Evolutionary conservation across 2,329 filamentous ascomycete genomes (phyloP).

Genomic region (Neofusicoccum kwambonambiense): DNA sequence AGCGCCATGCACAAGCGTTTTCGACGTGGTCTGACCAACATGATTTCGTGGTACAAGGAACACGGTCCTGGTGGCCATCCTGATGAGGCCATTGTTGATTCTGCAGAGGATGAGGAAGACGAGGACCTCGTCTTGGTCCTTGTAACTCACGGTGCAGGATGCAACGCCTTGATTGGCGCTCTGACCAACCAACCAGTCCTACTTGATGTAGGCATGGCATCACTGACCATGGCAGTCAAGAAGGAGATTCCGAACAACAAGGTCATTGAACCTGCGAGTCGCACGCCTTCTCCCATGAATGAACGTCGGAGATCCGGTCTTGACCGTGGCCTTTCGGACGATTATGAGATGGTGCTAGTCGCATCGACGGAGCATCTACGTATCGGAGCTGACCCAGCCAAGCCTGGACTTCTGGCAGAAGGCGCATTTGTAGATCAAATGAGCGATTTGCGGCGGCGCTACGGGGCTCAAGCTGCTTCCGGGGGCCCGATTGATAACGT

Average conservation of each 20-base stretch:
- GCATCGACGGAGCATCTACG: slow-evolving; percentile 73
- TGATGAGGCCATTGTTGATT: slow-evolving; percentile 28
- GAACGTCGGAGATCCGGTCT: slow-evolving; percentile 41
- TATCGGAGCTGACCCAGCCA: slow-evolving; percentile 46
- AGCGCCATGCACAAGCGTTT: slow-evolving; percentile 91
- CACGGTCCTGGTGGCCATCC: slow-evolving; percentile 43
- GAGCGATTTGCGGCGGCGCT: slow-evolving; percentile 21
- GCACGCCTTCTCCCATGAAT: slow-evolving; percentile 26
- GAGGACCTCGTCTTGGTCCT: slow-evolving; percentile 77
- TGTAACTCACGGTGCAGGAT: slow-evolving; percentile 92
- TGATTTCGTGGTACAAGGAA: slow-evolving; percentile 79
- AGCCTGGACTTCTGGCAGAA: slow-evolving; percentile 20
- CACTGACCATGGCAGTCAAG: slow-evolving; percentile 74
- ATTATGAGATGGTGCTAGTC: slow-evolving; percentile 73
- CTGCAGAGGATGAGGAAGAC: slow-evolving; percentile 44
- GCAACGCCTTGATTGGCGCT: slow-evolving; percentile 90
- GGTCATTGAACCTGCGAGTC: not conserved
- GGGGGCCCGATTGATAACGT: slow-evolving; percentile 31
- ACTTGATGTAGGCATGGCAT: slow-evolving; percentile 85
- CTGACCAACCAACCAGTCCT: slow-evolving; percentile 89
- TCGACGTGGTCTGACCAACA: slow-evolving; percentile 70
- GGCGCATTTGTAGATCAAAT: not conserved
- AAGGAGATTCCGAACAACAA: slow-evolving; percentile 30
- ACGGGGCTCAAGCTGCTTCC: slow-evolving; percentile 25
- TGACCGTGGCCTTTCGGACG: slow-evolving; percentile 49